Base-by-base conservation (phyloP, 208 protist genomes). In the Trichomonas tenax region DNA sequence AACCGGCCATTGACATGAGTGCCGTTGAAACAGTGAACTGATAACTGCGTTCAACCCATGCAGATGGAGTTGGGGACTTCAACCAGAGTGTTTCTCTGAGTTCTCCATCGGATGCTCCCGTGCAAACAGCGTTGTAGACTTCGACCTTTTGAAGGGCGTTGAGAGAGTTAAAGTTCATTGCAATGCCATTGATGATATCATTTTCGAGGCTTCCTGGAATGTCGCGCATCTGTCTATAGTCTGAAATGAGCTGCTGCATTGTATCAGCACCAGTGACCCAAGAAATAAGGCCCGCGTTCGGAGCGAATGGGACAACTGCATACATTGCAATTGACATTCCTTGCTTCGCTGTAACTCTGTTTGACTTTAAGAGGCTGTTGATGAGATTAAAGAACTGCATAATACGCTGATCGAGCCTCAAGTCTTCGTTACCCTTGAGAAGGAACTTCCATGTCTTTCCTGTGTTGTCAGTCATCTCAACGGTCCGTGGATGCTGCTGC, bases 361-460 rank as follows among this genome's bases (percentile, higher is more conserved):
- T 82, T 14, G 46, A 51, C 31, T 86, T 41, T 15, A 88, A 41
- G 6, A 82, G 44, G 31, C 63, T 34, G 17, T 82, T 96, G 10
- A 96, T 86, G 14, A 96, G 34, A 46, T 44, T 81, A 31, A 96
- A 96, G 15, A 96, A 88, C 45, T 96, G 63, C 95, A 96, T 96
- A 14, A 96, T 86, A 31, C 95, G 1, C 40, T 96, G 63, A 82
- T 96, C 95, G 4, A 88, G 41, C 26, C 95, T 4, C 26, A 96
- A 51, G 38, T 96, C 95, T 96, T 96, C 95, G 41, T 96, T 82
- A 0, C 95, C 95, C 46, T 96, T 96, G n/a, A 96, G n/a, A 4
- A 96, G 41, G 45, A 89, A 96, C 17, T 40, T 51, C 17, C 84
- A 89, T 36, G 6, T 36, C 45, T 88, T 81, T 11, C 63, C 95